Evolutionary conservation across 768 basidiomycete species (phyloP).

Genomic region (Psilocybe cubensis): DNA sequence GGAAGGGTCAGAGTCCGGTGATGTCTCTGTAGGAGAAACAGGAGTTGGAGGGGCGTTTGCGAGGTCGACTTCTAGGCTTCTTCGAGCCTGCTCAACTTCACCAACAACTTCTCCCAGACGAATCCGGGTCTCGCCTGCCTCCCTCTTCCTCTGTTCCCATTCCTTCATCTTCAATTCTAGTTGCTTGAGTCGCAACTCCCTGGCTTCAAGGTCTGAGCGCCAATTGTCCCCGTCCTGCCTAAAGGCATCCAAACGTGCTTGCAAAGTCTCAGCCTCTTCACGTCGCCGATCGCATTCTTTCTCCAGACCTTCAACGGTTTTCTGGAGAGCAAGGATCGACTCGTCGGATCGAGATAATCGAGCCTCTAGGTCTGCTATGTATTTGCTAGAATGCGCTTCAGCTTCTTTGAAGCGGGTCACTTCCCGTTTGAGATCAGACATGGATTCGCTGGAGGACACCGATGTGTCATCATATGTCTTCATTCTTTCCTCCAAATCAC

Average conservation of each 20-base stretch:
- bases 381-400: slow-evolving; percentile 72
- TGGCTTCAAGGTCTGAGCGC: slow-evolving; percentile 81
- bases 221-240: slow-evolving; percentile 79
- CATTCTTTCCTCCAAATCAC: slow-evolving; percentile 91
- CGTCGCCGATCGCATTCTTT: slow-evolving; percentile 74
- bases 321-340: slow-evolving; percentile 69
- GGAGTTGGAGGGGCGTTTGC: slow-evolving; percentile 28
- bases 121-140: slow-evolving; percentile 65
- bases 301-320: slow-evolving; percentile 78
- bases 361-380: slow-evolving; percentile 86
- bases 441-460: slow-evolving; percentile 73
- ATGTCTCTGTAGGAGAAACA: slow-evolving; percentile 28
- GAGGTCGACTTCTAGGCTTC: slow-evolving; percentile 60
- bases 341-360: slow-evolving; percentile 81
- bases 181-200: slow-evolving; percentile 75
- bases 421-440: slow-evolving; percentile 85
- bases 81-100: slow-evolving; percentile 73
- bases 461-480: slow-evolving; percentile 83
- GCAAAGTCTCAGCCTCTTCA: slow-evolving; percentile 70
- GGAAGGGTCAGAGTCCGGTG: slow-evolving; percentile 26
- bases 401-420: slow-evolving; percentile 75
- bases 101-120: slow-evolving; percentile 70
- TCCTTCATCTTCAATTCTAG: slow-evolving; percentile 80
- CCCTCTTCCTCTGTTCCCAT: slow-evolving; percentile 74
- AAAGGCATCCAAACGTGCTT: slow-evolving; percentile 70